These are phyloP conservation scores for Myxozyma kluyveri DNA, from an alignment of 805 yeast species.

Conservation along the genomic window DNA sequence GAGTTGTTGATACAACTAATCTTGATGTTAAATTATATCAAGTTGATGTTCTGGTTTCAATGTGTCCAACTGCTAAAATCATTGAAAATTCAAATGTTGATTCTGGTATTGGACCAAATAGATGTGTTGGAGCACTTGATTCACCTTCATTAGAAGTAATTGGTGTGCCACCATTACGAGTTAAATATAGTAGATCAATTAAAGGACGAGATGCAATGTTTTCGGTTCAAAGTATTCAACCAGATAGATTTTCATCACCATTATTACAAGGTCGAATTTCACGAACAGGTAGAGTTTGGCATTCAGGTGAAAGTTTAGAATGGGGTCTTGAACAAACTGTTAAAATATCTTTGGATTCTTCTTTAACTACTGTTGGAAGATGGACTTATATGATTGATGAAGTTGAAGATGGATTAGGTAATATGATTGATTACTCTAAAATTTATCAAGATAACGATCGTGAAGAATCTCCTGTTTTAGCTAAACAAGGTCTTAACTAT, in stretches of 20 bases:
- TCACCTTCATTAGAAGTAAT: constrained; percentile 51
- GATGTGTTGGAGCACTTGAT: constrained; percentile 64
- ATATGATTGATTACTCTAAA: constrained; percentile 41
- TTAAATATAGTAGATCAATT: constrained; percentile 46
- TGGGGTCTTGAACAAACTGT: constrained; percentile 43
- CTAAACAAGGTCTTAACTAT: constrained; percentile 43
- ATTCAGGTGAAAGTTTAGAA: constrained; percentile 29
- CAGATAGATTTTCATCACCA: constrained; percentile 31
- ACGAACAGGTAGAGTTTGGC: constrained; percentile 26
- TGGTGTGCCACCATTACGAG: constrained; percentile 77
- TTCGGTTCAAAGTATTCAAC: constrained; percentile 28
- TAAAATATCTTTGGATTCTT: constrained; percentile 45
- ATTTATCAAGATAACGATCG: constrained; percentile 27
- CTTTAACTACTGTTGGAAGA: constrained; percentile 48
- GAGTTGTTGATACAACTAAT: constrained; percentile 62
- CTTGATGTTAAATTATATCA: constrained; percentile 58
- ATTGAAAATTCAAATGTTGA: neutral
- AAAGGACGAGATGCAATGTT: constrained; percentile 34
- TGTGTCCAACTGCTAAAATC: constrained; percentile 74
- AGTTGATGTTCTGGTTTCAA: constrained; percentile 63
- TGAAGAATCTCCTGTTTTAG: constrained; percentile 36
- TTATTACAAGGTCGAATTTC: constrained; percentile 28
- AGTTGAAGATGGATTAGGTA: constrained; percentile 67
- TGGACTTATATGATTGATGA: constrained; percentile 57
- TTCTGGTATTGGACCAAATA: constrained; percentile 39